A percentile compares a stretch with the other conserved stretches of the same genome.
Conservation (phyloP, 257 asterid genomes). For the Rauvolfia tetraphylla region DNA sequence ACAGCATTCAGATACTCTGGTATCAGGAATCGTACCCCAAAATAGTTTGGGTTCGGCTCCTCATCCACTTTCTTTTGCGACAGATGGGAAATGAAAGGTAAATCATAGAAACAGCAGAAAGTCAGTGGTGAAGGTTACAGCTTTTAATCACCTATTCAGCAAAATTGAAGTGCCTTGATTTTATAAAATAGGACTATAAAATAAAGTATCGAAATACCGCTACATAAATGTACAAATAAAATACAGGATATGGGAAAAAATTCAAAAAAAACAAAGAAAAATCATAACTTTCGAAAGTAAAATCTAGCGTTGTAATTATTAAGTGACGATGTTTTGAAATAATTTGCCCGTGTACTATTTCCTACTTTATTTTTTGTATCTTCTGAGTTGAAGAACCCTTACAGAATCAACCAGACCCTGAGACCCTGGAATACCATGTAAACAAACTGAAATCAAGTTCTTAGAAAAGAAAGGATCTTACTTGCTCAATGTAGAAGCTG, state of each 20-base stretch:
- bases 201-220: too few species aligned
- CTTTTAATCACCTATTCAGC: background rate
- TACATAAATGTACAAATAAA: background rate
- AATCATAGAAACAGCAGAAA: background rate
- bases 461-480: slow-evolving; percentile 23
- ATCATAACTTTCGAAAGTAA: background rate
- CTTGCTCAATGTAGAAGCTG: slow-evolving; percentile 71
- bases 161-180: background rate
- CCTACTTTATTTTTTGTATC: background rate
- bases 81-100: slow-evolving; percentile 1
- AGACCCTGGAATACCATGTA: background rate
- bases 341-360: background rate
- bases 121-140: background rate
- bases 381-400: background rate
- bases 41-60: slow-evolving; percentile 83
- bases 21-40: slow-evolving; percentile 53
- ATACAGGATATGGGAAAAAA: background rate
- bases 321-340: background rate
- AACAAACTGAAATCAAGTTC: background rate
- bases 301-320: background rate
- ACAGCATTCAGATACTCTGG: slow-evolving; percentile 59
- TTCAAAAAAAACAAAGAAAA: background rate
- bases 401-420: background rate
- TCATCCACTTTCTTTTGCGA: slow-evolving; percentile 58
- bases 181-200: too few species aligned